These are phyloP conservation scores for Zarea fungicola DNA, from an alignment of 2,329 filamentous ascomycete species.

Conservation along the genomic window DNA sequence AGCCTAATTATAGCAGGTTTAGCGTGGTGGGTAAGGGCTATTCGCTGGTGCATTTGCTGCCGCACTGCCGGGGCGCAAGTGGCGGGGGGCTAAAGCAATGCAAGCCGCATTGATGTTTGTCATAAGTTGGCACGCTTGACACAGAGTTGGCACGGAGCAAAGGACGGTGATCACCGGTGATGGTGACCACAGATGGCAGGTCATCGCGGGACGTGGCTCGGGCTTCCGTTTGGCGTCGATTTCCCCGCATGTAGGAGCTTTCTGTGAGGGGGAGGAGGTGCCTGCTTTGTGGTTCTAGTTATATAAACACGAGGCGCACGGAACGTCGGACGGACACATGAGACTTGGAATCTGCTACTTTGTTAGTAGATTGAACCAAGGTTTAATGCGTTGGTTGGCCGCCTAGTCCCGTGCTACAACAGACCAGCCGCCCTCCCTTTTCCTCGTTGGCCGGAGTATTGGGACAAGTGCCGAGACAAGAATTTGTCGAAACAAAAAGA, in stretches of 20 bases:
- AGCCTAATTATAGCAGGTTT: constrained; percentile 3
- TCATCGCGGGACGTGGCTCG: background rate
- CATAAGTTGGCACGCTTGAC: constrained; percentile 6
- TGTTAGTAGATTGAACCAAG: too few relatives aligned
- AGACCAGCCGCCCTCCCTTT: too few relatives aligned
- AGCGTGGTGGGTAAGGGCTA: constrained; percentile 8
- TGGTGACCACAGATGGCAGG: constrained; percentile 2
- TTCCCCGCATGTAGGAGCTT: constrained; percentile 2
- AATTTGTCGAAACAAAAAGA: background rate
- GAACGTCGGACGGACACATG: too few relatives aligned
- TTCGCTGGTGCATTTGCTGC: background rate
- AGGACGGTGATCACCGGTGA: background rate
- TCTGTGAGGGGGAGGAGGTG: background rate
- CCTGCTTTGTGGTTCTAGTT: too few relatives aligned
- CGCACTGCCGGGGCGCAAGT: background rate
- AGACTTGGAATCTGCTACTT: too few relatives aligned
- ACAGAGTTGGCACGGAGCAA: background rate
- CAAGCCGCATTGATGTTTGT: constrained; percentile 9
- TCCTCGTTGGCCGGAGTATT: too few relatives aligned
- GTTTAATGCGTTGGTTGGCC: too few relatives aligned
- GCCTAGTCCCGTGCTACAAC: too few relatives aligned
- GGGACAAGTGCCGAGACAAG: too few relatives aligned
- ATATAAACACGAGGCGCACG: too few relatives aligned
- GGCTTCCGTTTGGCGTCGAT: background rate
- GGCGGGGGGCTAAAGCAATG: background rate